Percentiles rank a stretch among this genome's conserved stretches.
Evolutionary conservation across 139 green algal genomes (phyloP).

Genomic region (Micractinium sp.): DNA sequence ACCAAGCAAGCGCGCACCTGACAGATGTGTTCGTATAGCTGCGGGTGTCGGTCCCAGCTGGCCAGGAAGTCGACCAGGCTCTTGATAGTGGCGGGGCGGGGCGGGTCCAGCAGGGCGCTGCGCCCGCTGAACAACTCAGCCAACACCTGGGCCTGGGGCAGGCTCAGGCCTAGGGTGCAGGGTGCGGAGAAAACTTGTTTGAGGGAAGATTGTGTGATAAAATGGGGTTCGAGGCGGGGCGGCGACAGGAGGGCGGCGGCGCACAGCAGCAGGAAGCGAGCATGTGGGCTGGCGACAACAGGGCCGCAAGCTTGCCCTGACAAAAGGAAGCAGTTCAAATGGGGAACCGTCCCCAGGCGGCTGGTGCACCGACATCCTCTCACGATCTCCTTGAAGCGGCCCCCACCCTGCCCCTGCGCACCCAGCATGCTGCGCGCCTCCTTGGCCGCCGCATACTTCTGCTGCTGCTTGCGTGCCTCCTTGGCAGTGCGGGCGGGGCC

Average conservation of each 20-base stretch:
- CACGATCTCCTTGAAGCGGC: no score
- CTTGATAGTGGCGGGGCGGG: constrained; percentile 51
- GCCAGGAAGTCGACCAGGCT: constrained; percentile 62
- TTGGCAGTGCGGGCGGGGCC: constrained; percentile 31
- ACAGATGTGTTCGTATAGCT: constrained; percentile 60
- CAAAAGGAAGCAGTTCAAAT: no score
- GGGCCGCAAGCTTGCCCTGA: no score
- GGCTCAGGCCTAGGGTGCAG: constrained; percentile 34
- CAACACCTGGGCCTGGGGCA: constrained; percentile 52
- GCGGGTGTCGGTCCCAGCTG: constrained; percentile 36
- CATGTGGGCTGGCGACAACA: no score
- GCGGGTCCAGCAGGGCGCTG: constrained; percentile 51
- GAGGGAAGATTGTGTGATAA: not conserved
- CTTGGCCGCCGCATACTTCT: constrained; percentile 54
- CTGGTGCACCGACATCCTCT: no score
- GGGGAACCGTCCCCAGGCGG: no score
- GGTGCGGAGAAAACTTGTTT: not conserved
- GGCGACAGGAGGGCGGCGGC: not conserved
- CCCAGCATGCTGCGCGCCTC: constrained; percentile 61
- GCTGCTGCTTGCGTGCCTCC: constrained; percentile 55
- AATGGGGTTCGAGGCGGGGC: not conserved
- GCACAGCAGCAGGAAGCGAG: not conserved
- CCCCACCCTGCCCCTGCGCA: constrained; percentile 22
- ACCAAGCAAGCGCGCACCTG: constrained; percentile 29
- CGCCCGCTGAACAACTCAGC: constrained; percentile 54